Percentiles rank a stretch among this genome's conserved stretches.
phyloP scores from a whole-genome alignment of 352 stramenopile genomes.

The Thalassiosira mediterranea region DNA sequence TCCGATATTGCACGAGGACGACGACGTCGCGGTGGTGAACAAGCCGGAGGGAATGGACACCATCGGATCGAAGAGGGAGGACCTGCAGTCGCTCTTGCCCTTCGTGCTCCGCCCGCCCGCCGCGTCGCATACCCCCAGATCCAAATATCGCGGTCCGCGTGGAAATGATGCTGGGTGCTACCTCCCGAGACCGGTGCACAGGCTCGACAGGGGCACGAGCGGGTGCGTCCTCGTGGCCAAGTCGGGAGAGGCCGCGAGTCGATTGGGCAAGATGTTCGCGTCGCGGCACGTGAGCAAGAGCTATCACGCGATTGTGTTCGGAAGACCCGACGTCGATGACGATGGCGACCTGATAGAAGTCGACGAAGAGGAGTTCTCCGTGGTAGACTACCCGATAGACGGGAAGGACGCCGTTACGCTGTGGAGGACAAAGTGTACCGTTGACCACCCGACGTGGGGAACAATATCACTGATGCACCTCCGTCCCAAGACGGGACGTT shows the following conservation, averaged over 20 bases:
- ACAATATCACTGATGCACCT: conserved; percentile 37
- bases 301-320: conserved; percentile 44
- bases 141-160: too few species aligned
- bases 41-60: conserved; percentile 46
- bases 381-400: conserved; percentile 33
- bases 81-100: conserved; percentile 50
- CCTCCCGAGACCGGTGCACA: conserved; percentile 45
- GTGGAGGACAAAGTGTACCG: conserved; percentile 21
- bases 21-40: conserved; percentile 48
- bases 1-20: conserved; percentile 35
- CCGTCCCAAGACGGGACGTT: conserved; percentile 26
- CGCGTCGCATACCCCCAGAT: too few species aligned
- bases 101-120: conserved; percentile 41
- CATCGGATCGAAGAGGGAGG: conserved; percentile 35
- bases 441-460: background rate
- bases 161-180: conserved; percentile 10
- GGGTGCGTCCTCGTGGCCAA: conserved; percentile 53
- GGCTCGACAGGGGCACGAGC: conserved; percentile 45
- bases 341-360: background rate
- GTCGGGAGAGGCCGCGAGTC: conserved; percentile 25
- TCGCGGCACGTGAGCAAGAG: conserved; percentile 39
- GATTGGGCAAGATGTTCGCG: conserved; percentile 42
- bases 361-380: conserved; percentile 2
- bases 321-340: conserved; percentile 5
- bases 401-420: conserved; percentile 26